Conservation (phyloP, 495 filamentous ascomycete species). For the Penicillium paradoxum region DNA sequence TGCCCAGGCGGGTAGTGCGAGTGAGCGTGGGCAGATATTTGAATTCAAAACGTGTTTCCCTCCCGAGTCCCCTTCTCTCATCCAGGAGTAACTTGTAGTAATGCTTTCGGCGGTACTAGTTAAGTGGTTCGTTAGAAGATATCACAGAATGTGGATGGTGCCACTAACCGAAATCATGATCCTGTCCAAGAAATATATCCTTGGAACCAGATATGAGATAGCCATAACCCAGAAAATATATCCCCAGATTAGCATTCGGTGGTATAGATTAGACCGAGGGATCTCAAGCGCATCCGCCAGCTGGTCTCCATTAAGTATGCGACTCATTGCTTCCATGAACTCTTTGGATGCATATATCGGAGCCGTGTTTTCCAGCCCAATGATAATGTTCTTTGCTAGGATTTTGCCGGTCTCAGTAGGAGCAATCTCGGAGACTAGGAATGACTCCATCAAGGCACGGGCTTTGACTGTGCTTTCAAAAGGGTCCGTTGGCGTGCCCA, state of each 20-base stretch:
- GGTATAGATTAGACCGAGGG: constrained; percentile 49
- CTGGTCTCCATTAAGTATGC: constrained; percentile 65
- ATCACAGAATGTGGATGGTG: neutral
- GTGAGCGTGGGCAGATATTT: constrained; percentile 56
- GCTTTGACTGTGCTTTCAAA: constrained; percentile 53
- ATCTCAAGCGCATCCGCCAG: constrained; percentile 58
- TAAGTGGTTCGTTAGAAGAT: constrained; percentile 6
- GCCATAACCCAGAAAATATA: constrained; percentile 63
- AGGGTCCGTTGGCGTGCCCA: constrained; percentile 59
- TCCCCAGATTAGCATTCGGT: constrained; percentile 56
- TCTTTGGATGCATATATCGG: constrained; percentile 57
- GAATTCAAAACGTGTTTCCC: constrained; percentile 56
- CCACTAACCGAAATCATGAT: constrained; percentile 46
- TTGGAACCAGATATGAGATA: constrained; percentile 50
- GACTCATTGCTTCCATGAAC: constrained; percentile 60
- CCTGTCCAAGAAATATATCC: constrained; percentile 54
- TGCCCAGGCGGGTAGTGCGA: constrained; percentile 29
- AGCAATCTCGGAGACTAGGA: constrained; percentile 57
- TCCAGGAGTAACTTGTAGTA: constrained; percentile 54
- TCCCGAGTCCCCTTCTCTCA: constrained; percentile 51
- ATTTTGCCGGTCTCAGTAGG: constrained; percentile 56
- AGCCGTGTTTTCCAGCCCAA: constrained; percentile 54
- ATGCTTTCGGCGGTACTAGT: constrained; percentile 45
- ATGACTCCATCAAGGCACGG: constrained; percentile 58
- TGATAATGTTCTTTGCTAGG: constrained; percentile 71